Conservation (phyloP, 768 basidiomycete genomes). For the Wakefieldia striispora region DNA sequence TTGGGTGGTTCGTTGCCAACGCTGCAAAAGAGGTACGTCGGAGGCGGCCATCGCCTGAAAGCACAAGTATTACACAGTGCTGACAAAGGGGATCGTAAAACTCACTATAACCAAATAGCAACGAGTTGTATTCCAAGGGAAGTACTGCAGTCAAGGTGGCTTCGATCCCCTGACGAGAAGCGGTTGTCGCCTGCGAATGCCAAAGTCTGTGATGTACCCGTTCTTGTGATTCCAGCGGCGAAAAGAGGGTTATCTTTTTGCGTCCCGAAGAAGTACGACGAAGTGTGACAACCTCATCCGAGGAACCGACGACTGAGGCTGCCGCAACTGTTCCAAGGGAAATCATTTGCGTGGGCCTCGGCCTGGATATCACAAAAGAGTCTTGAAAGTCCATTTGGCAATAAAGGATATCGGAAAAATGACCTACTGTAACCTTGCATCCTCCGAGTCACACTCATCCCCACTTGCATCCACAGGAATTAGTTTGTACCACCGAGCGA, state of each 20-base stretch:
- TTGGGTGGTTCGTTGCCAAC: constrained; percentile 19
- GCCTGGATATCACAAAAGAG: constrained; percentile 10
- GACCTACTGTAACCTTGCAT: constrained; percentile 19
- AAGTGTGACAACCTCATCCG: constrained; percentile 18
- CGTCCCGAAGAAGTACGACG: constrained; percentile 16
- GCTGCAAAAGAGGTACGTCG: constrained; percentile 45
- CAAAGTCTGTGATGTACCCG: constrained; percentile 16
- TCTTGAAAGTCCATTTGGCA: constrained; percentile 6
- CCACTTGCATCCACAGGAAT: constrained; percentile 9
- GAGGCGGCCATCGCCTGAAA: constrained; percentile 51
- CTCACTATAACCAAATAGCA: constrained; percentile 68
- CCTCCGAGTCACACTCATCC: constrained; percentile 5
- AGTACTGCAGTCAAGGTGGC: constrained; percentile 39
- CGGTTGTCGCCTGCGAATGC: constrained; percentile 12
- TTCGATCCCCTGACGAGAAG: constrained; percentile 2
- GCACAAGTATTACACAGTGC: neutral
- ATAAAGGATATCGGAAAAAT: neutral
- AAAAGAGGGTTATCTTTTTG: constrained; percentile 20
- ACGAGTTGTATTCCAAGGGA: constrained; percentile 53
- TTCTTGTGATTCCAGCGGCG: constrained; percentile 7
- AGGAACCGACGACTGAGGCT: constrained; percentile 7
- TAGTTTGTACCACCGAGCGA: constrained; percentile 22
- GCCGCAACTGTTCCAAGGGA: constrained; percentile 8
- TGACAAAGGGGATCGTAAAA: neutral
- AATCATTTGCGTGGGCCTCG: constrained; percentile 2